A percentile compares a stretch with the other conserved stretches of the same genome.
Conservation (phyloP, 192 early-diverging fungal genomes). For the Umbelopsis sp. region DNA sequence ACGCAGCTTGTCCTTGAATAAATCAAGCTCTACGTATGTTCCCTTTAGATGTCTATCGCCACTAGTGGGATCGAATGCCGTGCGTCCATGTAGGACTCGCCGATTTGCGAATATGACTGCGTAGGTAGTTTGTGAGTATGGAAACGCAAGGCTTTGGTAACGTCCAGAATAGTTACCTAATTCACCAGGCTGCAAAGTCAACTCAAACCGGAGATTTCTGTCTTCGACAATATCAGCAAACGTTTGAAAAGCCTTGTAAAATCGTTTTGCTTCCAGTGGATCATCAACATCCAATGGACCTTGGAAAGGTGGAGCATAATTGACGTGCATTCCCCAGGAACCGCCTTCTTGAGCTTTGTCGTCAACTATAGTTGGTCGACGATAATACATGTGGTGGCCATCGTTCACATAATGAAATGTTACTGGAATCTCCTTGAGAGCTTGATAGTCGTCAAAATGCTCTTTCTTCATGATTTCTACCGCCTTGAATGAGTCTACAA, state of each 20-base stretch:
- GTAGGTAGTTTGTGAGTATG: neutral
- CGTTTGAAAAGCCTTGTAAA: constrained; percentile 65
- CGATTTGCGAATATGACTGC: constrained; percentile 77
- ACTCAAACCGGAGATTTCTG: constrained; percentile 54
- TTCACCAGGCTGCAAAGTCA: constrained; percentile 68
- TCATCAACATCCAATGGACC: constrained; percentile 61
- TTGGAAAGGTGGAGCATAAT: constrained; percentile 86
- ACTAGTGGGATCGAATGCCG: constrained; percentile 67
- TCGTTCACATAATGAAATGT: constrained; percentile 84
- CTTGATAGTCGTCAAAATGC: constrained; percentile 61
- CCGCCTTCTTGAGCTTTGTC: constrained; percentile 39
- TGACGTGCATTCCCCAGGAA: constrained; percentile 56
- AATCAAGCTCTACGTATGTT: constrained; percentile 57
- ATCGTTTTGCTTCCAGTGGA: constrained; percentile 46
- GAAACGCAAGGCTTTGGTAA: neutral
- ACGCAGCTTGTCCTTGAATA: constrained; percentile 57
- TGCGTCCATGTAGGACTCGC: constrained; percentile 77
- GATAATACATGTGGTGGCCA: constrained; percentile 72
- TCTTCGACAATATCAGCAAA: constrained; percentile 64
- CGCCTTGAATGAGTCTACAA: constrained; percentile 74
- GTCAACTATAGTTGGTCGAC: constrained; percentile 63
- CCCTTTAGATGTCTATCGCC: constrained; percentile 81
- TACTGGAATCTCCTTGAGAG: constrained; percentile 59
- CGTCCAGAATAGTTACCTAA: constrained; percentile 21
- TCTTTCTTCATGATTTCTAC: constrained; percentile 58